Base-by-base conservation (phyloP, 1,139 yeast species). In the Yamadazyma diospyri region DNA sequence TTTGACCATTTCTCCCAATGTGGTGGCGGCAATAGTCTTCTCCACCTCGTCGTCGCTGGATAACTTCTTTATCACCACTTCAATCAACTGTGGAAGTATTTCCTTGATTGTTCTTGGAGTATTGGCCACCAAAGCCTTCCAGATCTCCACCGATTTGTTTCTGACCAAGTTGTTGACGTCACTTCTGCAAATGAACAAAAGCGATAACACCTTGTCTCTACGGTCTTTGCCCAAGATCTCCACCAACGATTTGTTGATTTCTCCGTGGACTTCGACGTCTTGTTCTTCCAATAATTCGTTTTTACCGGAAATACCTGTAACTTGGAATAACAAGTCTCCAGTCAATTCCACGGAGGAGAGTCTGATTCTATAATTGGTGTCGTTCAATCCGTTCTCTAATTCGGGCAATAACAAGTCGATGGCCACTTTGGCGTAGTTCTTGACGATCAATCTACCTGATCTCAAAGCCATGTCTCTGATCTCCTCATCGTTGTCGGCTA, bases 71-170 rank as follows among this genome's bases (percentile, higher is more conserved):
- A 94, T 87, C 51, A 94, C 80, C 47, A 86, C 74, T 39, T 75
- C 75, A 4, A 94, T 85, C 44, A 94, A 76, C 6, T 88, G 71
- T 23, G 97, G 95, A 46, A 94, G 63, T 39, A 92, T 85, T 55
- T 89, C 97, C 66, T 86, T 92, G 36, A 92, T 83, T n/a, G 96
- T 87, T 57, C 84, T 80, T 29, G 98, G 98, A 23, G 98, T 92
- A 55, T 92, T 92, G 35, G 95, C 84, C 35, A 94, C 97, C 57
- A 94, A 70, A 1, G 95, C 88, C 63, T 89, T 89, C 99, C 99
- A 94, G 34, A 94, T 89, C 49, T 92, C 97, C 41, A 87, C 78
- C n/a, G 97, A 81, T 26, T 95, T 86, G 45, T 78, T 78, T 50
- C 98, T 81, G 19, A 94, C 98, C 51, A 81, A 72, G 47, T 87